phyloP scores from a whole-genome alignment of 2,329 filamentous ascomycete species.

The Emmonsiellopsis sp. region DNA sequence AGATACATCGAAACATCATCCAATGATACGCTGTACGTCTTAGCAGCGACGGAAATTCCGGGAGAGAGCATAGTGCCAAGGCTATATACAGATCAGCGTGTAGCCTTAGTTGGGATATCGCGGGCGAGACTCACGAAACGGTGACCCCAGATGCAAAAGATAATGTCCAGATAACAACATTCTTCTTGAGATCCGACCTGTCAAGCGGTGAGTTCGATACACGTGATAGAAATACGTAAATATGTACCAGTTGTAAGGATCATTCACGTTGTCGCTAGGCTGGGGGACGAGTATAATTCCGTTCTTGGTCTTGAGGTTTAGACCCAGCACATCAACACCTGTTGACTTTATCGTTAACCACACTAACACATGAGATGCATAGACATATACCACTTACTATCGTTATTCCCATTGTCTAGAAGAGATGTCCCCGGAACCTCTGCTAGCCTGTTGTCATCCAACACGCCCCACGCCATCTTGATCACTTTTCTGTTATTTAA shows the following conservation, averaged over 20 bases:
- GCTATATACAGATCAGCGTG: slow-evolving; percentile 11
- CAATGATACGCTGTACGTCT: slow-evolving; percentile 27
- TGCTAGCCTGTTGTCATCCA: slow-evolving; percentile 18
- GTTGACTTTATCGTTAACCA: neutral
- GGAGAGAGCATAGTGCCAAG: slow-evolving; percentile 35
- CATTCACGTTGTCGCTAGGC: slow-evolving; percentile 10
- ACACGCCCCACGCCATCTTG: slow-evolving; percentile 17
- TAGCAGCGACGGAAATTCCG: slow-evolving; percentile 24
- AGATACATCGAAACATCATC: slow-evolving; percentile 26
- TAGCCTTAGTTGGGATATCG: neutral
- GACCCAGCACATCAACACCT: neutral
- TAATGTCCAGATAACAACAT: slow-evolving; percentile 17
- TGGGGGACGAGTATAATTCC: slow-evolving; percentile 12
- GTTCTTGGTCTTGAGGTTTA: slow-evolving; percentile 26
- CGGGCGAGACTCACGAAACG: slow-evolving; percentile 12
- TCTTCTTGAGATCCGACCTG: slow-evolving; percentile 16
- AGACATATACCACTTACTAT: neutral
- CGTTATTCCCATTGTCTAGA: neutral
- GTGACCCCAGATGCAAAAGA: slow-evolving; percentile 19
- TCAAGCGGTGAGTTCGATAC: neutral
- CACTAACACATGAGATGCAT: neutral
- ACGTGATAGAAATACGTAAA: neutral
- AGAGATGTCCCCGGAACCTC: slow-evolving; percentile 18
- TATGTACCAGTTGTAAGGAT: slow-evolving; percentile 21
- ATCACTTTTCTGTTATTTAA: slow-evolving; percentile 1